These are phyloP conservation scores for Kluyveromyces wickerhamii DNA, from an alignment of 805 yeast species.

Conservation along the genomic window DNA sequence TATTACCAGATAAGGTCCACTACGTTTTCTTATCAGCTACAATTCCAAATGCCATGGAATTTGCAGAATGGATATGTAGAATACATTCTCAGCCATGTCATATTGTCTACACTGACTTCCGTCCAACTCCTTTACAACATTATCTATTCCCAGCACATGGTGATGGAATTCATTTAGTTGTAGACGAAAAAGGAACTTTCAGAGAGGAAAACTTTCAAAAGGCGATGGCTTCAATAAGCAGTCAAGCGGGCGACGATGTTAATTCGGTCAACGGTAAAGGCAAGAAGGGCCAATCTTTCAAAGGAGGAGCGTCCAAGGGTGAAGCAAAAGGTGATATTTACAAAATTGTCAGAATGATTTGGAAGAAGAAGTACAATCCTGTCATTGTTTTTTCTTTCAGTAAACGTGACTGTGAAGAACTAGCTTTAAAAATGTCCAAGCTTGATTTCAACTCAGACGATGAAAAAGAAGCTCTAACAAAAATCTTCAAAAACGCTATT, in stretches of 20 bases:
- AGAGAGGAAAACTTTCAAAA: constrained; percentile 97
- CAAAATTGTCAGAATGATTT: constrained; percentile 95
- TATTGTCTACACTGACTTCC: constrained; percentile 95
- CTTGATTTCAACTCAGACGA: constrained; percentile 90
- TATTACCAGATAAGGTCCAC: constrained; percentile 92
- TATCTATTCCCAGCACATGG: constrained; percentile 98
- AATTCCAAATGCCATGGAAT: constrained; percentile 96
- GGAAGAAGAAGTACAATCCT: constrained; percentile 93
- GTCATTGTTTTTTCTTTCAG: constrained; percentile 98
- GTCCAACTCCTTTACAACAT: constrained; percentile 98
- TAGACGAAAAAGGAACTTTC: constrained; percentile 92
- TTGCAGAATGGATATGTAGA: constrained; percentile 97
- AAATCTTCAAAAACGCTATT: constrained; percentile 87
- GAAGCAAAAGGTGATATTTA: constrained; percentile 78
- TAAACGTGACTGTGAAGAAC: constrained; percentile 90
- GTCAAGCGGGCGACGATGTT: constrained; percentile 79
- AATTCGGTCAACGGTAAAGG: constrained; percentile 47
- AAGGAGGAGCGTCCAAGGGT: constrained; percentile 66
- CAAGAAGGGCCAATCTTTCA: constrained; percentile 74
- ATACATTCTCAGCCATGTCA: constrained; percentile 96
- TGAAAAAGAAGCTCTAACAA: constrained; percentile 83
- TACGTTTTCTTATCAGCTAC: constrained; percentile 93
- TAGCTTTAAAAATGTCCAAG: constrained; percentile 93
- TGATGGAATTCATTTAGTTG: constrained; percentile 94
- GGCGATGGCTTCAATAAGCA: constrained; percentile 91